A percentile compares a stretch with the other conserved stretches of the same genome.
Conservation (phyloP, 2,329 filamentous ascomycete genomes). For the Neoscytalidium dimidiatum region DNA sequence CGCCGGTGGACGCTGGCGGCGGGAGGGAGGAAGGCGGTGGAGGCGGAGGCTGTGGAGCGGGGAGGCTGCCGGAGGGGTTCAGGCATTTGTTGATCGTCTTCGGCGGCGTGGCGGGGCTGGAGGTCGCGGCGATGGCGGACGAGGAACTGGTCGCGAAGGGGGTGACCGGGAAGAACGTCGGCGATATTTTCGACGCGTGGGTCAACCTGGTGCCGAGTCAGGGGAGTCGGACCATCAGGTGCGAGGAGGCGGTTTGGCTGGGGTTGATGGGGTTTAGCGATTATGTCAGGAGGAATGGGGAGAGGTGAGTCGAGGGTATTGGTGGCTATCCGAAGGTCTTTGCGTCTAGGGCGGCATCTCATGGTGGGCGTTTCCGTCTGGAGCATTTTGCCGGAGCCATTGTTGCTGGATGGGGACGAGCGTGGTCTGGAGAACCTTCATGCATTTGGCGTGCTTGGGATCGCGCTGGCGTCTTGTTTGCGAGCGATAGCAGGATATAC, state of each 20-base stretch:
- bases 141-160: slow-evolving; percentile 61
- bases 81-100: slow-evolving; percentile 77
- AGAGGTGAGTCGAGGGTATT: neutral
- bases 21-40: slow-evolving; percentile 23
- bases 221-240: slow-evolving; percentile 78
- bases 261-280: slow-evolving; percentile 66
- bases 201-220: slow-evolving; percentile 79
- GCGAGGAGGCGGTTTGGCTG: slow-evolving; percentile 81
- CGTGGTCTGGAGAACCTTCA: no score
- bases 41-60: neutral
- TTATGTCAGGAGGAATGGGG: slow-evolving; percentile 26
- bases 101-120: slow-evolving; percentile 77
- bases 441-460: neutral
- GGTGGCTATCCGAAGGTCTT: no score
- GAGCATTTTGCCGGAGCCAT: no score
- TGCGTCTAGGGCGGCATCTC: no score
- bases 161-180: slow-evolving; percentile 64
- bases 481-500: neutral
- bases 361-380: neutral
- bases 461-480: slow-evolving; percentile 6
- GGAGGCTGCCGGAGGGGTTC: slow-evolving; percentile 46
- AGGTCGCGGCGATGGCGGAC: slow-evolving; percentile 70
- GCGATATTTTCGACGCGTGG: slow-evolving; percentile 80
- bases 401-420: no score
- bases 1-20: neutral